Base-by-base conservation (phyloP, 805 yeast genomes). In the Wickerhamomyces mucosus region DNA sequence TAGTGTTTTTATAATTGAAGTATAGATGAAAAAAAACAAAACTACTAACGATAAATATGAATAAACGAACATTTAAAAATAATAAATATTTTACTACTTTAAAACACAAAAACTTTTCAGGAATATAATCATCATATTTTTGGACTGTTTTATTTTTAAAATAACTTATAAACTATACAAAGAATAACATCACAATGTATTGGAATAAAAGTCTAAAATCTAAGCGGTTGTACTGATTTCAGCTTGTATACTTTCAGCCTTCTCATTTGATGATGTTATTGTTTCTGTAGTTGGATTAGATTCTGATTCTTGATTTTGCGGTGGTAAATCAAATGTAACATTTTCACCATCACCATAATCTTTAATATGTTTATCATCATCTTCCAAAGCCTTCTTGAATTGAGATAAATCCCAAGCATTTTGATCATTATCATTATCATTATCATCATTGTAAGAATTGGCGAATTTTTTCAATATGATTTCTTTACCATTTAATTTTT, bases 401-500 rank as follows among this genome's bases (percentile, higher is more conserved):
- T 60, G 63, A 15, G 65, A 42, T 39, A 64, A 51, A 46, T 65
- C 69, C 54, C 63, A 64, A 14, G 60, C 64, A 27, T 48, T 54
- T 19, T 58, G 65, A 24, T 60, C 70, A 19, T 48, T 58, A 20
- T 73, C 80, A 39, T 75, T 58, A 18, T 63, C 67, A 40, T 63
- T 61, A 20, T 72, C 80, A 38, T 74, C 58, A 19, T 63, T 67
- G 40, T 63, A 61, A 51, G 71, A 69, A 50, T 77, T 83, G 34
- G 49, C 57, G 53, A 66, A 75, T 55, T 72, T 69, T 57, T 71
- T 70, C 56, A 72, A 60, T 29, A 82, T 67, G 31, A 78, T 59
- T 55, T 82, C 88, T 53, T 69, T 73, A 43, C 94, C 94, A 7
- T 78, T 69, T 29, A 72, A 58, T 20, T 54, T 69, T 37, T 40